These are phyloP conservation scores for Hemileia vastatrix DNA, from an alignment of 1,284 basidiomycete species.

Conservation along the genomic window DNA sequence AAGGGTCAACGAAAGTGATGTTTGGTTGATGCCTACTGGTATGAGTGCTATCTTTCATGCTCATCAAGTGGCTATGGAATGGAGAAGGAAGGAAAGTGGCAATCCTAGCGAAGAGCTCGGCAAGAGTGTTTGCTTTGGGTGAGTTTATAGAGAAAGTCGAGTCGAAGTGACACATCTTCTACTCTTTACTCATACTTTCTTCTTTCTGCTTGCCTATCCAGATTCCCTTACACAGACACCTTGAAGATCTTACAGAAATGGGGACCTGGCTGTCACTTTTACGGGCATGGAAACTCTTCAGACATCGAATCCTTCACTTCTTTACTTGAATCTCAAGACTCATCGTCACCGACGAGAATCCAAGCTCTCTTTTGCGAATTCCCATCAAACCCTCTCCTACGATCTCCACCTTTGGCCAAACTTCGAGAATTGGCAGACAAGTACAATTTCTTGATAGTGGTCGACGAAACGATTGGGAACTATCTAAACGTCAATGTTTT, in stretches of 20 bases:
- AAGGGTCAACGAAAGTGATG: constrained; percentile 60
- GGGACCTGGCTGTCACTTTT: constrained; percentile 88
- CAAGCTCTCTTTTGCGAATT: constrained; percentile 63
- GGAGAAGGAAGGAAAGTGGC: constrained; percentile 44
- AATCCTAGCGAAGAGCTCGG: constrained; percentile 46
- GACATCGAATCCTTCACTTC: constrained; percentile 68
- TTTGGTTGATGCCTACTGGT: constrained; percentile 74
- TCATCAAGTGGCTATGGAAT: constrained; percentile 60
- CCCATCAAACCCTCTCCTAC: constrained; percentile 85
- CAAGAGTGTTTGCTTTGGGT: constrained; percentile 82
- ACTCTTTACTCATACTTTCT: not conserved
- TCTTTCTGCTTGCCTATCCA: constrained; percentile 42
- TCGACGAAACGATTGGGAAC: constrained; percentile 95
- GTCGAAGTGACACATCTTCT: not conserved
- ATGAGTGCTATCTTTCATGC: constrained; percentile 92
- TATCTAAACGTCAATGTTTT: constrained; percentile 91
- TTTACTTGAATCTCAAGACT: constrained; percentile 51
- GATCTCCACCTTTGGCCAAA: constrained; percentile 67
- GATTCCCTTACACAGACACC: constrained; percentile 98
- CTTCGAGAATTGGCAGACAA: constrained; percentile 74
- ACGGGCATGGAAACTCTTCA: constrained; percentile 66
- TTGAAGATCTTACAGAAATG: constrained; percentile 92
- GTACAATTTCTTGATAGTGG: constrained; percentile 75
- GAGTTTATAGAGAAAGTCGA: not conserved
- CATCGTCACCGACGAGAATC: constrained; percentile 31